Evolutionary conservation across 2,329 filamentous ascomycete species (phyloP).

Genomic region (Phyllosticta citriasiana): DNA sequence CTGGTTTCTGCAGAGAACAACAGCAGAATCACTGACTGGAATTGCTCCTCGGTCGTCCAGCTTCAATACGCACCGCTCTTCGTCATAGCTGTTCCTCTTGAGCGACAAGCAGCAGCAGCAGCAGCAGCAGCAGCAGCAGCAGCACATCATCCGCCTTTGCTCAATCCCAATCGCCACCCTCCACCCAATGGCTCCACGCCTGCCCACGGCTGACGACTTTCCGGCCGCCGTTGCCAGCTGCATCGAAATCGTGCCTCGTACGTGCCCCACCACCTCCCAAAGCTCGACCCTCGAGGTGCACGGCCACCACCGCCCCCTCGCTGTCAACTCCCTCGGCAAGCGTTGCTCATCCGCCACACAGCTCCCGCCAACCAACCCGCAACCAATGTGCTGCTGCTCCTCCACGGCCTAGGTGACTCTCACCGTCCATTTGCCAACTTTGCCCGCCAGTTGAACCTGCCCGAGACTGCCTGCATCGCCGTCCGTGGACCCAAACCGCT

Average conservation of each 20-base stretch:
- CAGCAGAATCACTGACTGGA: background rate
- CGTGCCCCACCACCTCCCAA: slow-evolving; percentile 14
- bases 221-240: slow-evolving; percentile 23
- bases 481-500: slow-evolving; percentile 61
- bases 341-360: background rate
- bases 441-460: slow-evolving; percentile 58
- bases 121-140: background rate
- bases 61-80: background rate
- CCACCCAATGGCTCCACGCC: slow-evolving; percentile 30
- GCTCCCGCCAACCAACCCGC: slow-evolving; percentile 41
- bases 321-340: background rate
- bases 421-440: slow-evolving; percentile 59
- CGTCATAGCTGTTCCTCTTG: background rate
- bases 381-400: slow-evolving; percentile 66
- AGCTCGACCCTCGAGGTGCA: slow-evolving; percentile 3
- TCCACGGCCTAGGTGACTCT: slow-evolving; percentile 77
- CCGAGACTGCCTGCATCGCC: slow-evolving; percentile 66
- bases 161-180: background rate
- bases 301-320: slow-evolving; percentile 9
- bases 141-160: background rate
- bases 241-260: slow-evolving; percentile 37
- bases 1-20: background rate
- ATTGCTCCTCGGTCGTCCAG: background rate
- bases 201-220: slow-evolving; percentile 36
- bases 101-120: background rate